These are phyloP conservation scores for Phytophthora megakarya DNA, from an alignment of 352 stramenopile genomes.

Conservation along the genomic window DNA sequence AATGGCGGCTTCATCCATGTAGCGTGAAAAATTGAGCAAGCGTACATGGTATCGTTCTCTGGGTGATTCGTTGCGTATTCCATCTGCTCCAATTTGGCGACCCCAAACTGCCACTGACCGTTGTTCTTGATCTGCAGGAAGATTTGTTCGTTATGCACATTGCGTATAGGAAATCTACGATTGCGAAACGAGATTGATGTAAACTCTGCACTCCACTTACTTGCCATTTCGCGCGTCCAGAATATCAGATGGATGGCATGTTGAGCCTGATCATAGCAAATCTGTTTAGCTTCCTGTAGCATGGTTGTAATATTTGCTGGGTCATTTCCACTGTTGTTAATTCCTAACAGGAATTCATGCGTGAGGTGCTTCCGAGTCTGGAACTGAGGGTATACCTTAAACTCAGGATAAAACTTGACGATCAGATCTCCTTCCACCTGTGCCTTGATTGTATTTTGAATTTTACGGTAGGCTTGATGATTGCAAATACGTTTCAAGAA, in stretches of 20 bases:
- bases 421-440: conserved; percentile 21
- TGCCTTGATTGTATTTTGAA: background rate
- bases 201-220: background rate
- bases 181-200: conserved; percentile 2
- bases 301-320: background rate
- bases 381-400: conserved; percentile 5
- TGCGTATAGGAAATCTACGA: background rate
- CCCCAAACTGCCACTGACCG: background rate
- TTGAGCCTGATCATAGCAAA: background rate
- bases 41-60: conserved; percentile 7
- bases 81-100: conserved; percentile 9
- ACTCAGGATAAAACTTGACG: background rate
- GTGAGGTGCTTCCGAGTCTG: background rate
- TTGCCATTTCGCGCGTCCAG: conserved; percentile 1
- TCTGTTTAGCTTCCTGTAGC: conserved; percentile 9
- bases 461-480: background rate
- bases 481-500: background rate
- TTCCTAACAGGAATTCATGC: background rate
- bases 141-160: no score
- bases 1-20: conserved; percentile 6
- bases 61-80: background rate
- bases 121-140: background rate
- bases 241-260: conserved; percentile 14
- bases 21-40: conserved; percentile 2
- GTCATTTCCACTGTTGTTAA: background rate